These are phyloP conservation scores for Colletotrichum tofieldiae DNA, from an alignment of 2,329 filamentous ascomycete species.

Conservation along the genomic window DNA sequence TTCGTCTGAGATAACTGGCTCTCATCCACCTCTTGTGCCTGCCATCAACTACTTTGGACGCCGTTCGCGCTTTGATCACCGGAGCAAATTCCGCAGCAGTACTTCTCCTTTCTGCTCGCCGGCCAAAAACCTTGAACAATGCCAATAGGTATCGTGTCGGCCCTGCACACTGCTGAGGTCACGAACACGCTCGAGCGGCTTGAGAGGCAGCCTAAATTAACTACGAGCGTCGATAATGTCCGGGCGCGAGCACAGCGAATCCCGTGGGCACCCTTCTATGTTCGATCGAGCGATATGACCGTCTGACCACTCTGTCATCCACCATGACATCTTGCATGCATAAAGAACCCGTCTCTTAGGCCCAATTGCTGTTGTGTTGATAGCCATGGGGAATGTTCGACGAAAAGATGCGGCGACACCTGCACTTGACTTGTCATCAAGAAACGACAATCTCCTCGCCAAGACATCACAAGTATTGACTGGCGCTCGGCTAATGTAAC, in stretches of 20 bases:
- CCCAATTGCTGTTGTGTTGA: background rate
- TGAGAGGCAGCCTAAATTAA: background rate
- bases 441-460: background rate
- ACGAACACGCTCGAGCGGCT: constrained; percentile 2
- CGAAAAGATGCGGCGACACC: background rate
- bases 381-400: background rate
- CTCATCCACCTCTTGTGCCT: background rate
- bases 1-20: background rate
- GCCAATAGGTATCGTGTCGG: too few relatives aligned
- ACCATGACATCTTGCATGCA: background rate
- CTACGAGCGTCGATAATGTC: background rate
- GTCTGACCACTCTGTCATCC: background rate
- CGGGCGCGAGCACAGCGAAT: background rate
- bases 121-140: background rate
- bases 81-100: background rate
- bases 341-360: background rate
- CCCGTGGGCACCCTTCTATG: background rate
- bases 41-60: background rate
- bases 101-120: background rate
- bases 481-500: background rate
- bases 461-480: too few relatives aligned
- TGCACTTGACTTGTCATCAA: too few relatives aligned
- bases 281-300: background rate
- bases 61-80: constrained; percentile 5
- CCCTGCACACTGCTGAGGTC: background rate